Base-by-base conservation (phyloP, 2,329 filamentous ascomycete genomes). In the Alternaria postmessia region DNA sequence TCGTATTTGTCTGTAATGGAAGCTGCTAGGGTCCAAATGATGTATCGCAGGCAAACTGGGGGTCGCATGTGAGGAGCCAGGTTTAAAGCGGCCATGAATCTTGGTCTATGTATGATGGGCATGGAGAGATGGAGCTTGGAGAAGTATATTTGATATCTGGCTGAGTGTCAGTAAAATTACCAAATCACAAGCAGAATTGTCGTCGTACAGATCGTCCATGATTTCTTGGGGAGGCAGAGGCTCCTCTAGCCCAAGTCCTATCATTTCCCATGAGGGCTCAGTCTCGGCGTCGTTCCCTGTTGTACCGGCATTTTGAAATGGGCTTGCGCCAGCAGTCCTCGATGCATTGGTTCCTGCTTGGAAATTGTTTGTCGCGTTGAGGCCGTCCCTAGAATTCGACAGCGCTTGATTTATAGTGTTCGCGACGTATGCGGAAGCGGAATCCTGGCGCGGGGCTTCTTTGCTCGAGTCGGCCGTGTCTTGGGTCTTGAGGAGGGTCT, bases 1-100 rank as follows among this genome's bases (percentile, higher is more conserved):
- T 86, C 83, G 75, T 92, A 97, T 74, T 93, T 95, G 59, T 97
- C 93, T 3, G 88, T 89, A 43, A 94, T 86, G 5, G 92, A 90
- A 63, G 93, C 94, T n/a, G 94, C 93, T 71, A 93, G 82, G n/a
- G 90, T 92, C 94, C 94, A 98, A 84, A 98, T 96, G 56, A 92
- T 93, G 80, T 99, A 99, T 68, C 95, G 89, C 51, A 99, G 81
- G 66, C 91, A 93, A 30, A 97, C 88, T 0, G 94, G 93, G 2
- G 95, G 94, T 26, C 94, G 88, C 81, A 93, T 89, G 63, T 89
- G 89, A 18, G 93, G 93, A n/a, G 92, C 88, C 79, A 97, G 84
- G 72, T 94, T 93, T 89, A 97, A 92, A 32, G 92, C 92, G 20
- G 93, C 91, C 59, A 95, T 83, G 76, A 95, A 98, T 52, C 94